phyloP scores from a whole-genome alignment of 2,329 filamentous ascomycete species.

The Monilinia fructicola region DNA sequence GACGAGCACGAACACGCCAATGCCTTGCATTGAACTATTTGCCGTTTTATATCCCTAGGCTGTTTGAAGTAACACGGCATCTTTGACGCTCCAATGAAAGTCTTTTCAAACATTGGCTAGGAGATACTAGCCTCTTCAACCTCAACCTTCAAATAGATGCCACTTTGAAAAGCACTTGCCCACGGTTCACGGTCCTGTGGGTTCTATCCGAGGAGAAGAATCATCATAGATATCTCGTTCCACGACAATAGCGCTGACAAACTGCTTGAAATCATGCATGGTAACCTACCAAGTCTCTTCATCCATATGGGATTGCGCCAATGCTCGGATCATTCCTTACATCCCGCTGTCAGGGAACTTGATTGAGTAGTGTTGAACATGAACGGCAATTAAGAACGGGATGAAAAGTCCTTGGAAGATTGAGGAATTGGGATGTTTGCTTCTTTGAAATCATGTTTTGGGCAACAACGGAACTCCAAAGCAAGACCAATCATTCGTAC shows the following conservation, averaged over 20 bases:
- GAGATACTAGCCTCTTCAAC: neutral
- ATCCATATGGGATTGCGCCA: neutral
- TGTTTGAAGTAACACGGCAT: neutral
- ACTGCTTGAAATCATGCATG: neutral
- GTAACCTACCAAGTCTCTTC: neutral
- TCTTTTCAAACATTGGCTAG: neutral
- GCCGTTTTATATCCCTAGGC: neutral
- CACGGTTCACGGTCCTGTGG: neutral
- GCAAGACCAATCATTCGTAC: neutral
- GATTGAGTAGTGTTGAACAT: neutral
- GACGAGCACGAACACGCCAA: neutral
- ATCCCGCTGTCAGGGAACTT: conserved; percentile 5
- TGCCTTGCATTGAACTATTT: neutral
- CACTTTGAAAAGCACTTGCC: neutral
- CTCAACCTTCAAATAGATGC: neutral
- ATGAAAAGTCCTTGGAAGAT: neutral
- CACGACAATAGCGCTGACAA: neutral
- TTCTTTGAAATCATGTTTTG: neutral
- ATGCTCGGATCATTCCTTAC: neutral
- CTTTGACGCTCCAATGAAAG: neutral
- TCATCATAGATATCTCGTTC: neutral
- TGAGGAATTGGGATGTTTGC: neutral
- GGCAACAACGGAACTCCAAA: neutral
- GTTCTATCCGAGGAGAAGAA: neutral
- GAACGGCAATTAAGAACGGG: conserved; percentile 12